phyloP scores from a whole-genome alignment of 2,329 filamentous ascomycete species.

The Cladosporium sp. region DNA sequence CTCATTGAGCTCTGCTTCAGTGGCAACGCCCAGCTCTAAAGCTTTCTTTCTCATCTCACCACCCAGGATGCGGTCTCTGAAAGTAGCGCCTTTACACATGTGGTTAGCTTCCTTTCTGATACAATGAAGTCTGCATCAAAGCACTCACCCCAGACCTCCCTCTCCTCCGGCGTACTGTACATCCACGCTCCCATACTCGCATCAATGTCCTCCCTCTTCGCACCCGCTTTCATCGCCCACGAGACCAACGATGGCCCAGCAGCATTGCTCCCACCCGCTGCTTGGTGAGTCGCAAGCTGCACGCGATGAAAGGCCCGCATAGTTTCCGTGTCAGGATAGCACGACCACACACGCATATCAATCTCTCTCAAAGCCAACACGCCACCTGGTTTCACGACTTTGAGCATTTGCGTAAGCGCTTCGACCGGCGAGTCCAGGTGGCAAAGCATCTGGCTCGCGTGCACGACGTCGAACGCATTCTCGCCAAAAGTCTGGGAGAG shows the following conservation, averaged over 20 bases:
- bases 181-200: slow-evolving; percentile 46
- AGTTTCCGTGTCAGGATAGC: slow-evolving; percentile 40
- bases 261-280: slow-evolving; percentile 29
- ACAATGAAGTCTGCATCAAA: neutral
- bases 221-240: slow-evolving; percentile 44
- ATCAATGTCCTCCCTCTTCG: slow-evolving; percentile 42
- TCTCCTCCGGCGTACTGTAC: slow-evolving; percentile 43
- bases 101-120: neutral
- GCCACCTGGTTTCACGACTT: slow-evolving; percentile 56
- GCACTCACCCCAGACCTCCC: slow-evolving; percentile 43
- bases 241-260: slow-evolving; percentile 35
- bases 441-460: slow-evolving; percentile 60
- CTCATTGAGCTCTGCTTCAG: slow-evolving; percentile 42
- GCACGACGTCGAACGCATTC: slow-evolving; percentile 60
- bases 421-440: slow-evolving; percentile 56
- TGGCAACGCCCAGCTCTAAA: slow-evolving; percentile 42
- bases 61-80: slow-evolving; percentile 28
- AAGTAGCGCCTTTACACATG: slow-evolving; percentile 18
- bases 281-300: slow-evolving; percentile 38
- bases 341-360: slow-evolving; percentile 41
- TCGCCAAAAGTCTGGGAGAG: slow-evolving; percentile 44
- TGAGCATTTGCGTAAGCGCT: slow-evolving; percentile 57
- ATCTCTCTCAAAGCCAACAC: slow-evolving; percentile 53
- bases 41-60: slow-evolving; percentile 38
- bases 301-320: slow-evolving; percentile 42